Evolutionary conservation across 2,329 filamentous ascomycete genomes (phyloP), one percentile per base, ranked within the genome.

Genomic region (Huntiella moniliformis): DNA sequence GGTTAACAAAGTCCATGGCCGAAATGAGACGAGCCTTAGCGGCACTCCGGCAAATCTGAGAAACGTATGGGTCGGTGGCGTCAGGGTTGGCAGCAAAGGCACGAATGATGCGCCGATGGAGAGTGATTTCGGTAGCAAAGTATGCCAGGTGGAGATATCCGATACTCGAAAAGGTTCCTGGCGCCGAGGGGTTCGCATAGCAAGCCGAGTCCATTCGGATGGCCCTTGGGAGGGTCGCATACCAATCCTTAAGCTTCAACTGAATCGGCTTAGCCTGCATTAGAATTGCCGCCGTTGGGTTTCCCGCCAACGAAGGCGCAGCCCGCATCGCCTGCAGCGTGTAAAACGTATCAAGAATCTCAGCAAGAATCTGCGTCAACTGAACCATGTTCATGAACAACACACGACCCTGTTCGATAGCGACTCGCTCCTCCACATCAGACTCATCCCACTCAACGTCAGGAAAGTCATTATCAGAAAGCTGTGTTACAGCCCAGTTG

Each of bases 1-100:
- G 79, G 62, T 95, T 95, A 55, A 94, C 86, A 61, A 95, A 94
- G 59, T 96, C 88, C 82, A 96, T 93, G 52, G 87, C 86, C 16
- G 83, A 92, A 57, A 95, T 94, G 32, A 96, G 71, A 4, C 88
- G 80, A 0, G 88, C 92, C 60, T 95, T 95, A 45, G 88, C 88
- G 3, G 88, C 88, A 48, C 80, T 87, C 45, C 88, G 85, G 61
- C 87, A 94, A 54, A 95, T 94, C 61, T 92, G 84, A 46, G 86
- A 74, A 42, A 93, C 76, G 55, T 95, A 93, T 0, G 79, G 73
- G 57, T 93, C 84, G 35, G 78, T 67, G 3, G 60, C 56, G 17
- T 47, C 46, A 5, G 60, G 56, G 4, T 61, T 52, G 8, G 66
- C 60, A 15, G 65, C 56, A 38, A 95, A 69, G 1, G 85, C 87